A percentile compares a stretch with the other conserved stretches of the same genome.
phyloP scores from a whole-genome alignment of 2,329 filamentous ascomycete genomes.

The Zalaria obscura region DNA sequence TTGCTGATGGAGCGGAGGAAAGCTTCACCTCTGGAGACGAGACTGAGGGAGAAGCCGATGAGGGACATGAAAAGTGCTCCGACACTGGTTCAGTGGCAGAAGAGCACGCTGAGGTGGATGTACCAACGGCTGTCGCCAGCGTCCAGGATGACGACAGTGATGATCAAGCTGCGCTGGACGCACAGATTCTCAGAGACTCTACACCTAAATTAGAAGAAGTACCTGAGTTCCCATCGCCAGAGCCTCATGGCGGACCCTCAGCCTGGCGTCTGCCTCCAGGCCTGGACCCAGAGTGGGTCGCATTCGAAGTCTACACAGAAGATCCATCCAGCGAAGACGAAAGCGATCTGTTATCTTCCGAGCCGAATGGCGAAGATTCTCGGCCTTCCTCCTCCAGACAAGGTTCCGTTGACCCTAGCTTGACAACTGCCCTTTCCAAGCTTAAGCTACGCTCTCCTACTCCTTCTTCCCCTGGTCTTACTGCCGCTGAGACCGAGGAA shows the following conservation, averaged over 20 bases:
- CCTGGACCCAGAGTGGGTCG: constrained; percentile 81
- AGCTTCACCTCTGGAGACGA: constrained; percentile 2
- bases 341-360: constrained; percentile 9
- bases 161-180: constrained; percentile 31
- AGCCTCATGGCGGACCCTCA: not conserved
- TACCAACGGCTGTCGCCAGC: constrained; percentile 5
- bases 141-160: constrained; percentile 13
- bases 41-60: not conserved
- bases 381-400: constrained; percentile 8
- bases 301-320: constrained; percentile 70
- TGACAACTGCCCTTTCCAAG: constrained; percentile 29
- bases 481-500: constrained; percentile 21
- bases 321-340: constrained; percentile 43
- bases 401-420: constrained; percentile 24
- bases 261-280: constrained; percentile 53
- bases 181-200: constrained; percentile 29
- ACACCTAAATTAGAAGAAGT: constrained; percentile 9
- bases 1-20: constrained; percentile 18
- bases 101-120: not conserved
- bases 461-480: constrained; percentile 7
- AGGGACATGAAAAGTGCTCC: constrained; percentile 1
- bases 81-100: constrained; percentile 3
- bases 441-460: constrained; percentile 25
- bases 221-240: not conserved
- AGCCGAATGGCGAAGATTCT: constrained; percentile 1